These are phyloP conservation scores for Penicillium freii DNA, from an alignment of 2,329 filamentous ascomycete species.

Conservation along the genomic window DNA sequence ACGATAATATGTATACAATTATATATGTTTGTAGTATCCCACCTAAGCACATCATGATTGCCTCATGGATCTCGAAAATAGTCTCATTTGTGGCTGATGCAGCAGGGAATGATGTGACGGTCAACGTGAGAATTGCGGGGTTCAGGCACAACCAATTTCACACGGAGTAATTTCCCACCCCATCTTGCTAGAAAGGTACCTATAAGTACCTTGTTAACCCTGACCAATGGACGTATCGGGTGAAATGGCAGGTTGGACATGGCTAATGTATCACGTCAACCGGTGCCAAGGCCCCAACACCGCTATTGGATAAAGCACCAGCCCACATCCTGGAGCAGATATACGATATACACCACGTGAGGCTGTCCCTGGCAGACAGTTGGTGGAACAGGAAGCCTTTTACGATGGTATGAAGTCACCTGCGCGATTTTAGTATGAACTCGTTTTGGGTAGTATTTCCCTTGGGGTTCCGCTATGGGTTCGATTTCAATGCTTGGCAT, in stretches of 20 bases:
- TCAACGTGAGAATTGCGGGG: conserved; percentile 1
- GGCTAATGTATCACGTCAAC: conserved; percentile 4
- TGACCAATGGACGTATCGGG: background rate
- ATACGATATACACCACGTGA: conserved; percentile 8
- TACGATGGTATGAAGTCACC: conserved; percentile 2
- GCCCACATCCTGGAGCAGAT: background rate
- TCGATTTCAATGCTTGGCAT: conserved; percentile 5
- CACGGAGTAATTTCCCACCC: background rate
- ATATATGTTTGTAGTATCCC: background rate
- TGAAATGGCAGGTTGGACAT: background rate
- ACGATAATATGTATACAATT: background rate
- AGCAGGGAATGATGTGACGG: conserved; percentile 7
- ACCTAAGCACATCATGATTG: background rate
- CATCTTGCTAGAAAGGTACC: background rate
- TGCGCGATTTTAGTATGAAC: conserved; percentile 5
- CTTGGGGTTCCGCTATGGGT: background rate
- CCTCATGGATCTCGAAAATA: background rate
- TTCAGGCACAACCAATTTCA: background rate
- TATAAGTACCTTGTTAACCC: background rate
- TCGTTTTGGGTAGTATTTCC: background rate
- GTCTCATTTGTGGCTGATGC: conserved; percentile 4
- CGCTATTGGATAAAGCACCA: background rate
- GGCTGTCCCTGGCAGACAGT: conserved; percentile 7
- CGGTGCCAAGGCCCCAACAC: background rate
- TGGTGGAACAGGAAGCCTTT: background rate